Conservation (phyloP, 306 rosid species). For the Castanospermum australe region DNA sequence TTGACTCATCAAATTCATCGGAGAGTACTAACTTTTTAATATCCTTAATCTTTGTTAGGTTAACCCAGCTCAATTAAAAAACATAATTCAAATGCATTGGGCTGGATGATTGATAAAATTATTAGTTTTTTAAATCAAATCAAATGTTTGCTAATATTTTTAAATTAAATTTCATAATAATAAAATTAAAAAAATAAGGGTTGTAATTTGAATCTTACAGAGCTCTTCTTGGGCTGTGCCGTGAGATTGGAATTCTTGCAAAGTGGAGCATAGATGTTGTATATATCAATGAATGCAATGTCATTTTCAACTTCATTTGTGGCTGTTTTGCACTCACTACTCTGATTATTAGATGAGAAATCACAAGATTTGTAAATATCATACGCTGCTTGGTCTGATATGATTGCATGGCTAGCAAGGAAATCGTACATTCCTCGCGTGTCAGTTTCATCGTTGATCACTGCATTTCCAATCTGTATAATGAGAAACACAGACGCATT, state of each 20-base stretch:
- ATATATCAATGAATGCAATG: slow-evolving; percentile 38
- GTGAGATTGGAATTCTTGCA: slow-evolving; percentile 56
- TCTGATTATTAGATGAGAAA: slow-evolving; percentile 30
- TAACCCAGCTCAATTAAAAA: too few relatives aligned
- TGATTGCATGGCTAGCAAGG: slow-evolving; percentile 44
- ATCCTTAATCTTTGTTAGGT: too few relatives aligned
- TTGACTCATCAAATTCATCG: too few relatives aligned
- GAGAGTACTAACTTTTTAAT: too few relatives aligned
- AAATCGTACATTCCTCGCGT: slow-evolving; percentile 27
- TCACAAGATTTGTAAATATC: slow-evolving; percentile 8
- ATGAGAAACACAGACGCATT: neutral
- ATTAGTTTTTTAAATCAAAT: too few relatives aligned
- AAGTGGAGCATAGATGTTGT: slow-evolving; percentile 45
- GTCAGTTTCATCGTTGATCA: slow-evolving; percentile 43
- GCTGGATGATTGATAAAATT: too few relatives aligned
- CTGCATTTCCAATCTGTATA: slow-evolving; percentile 52
- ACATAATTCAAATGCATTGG: too few relatives aligned
- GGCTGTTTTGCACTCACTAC: slow-evolving; percentile 31
- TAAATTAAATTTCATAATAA: neutral
- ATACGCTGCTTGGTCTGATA: slow-evolving; percentile 41
- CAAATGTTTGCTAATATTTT: too few relatives aligned
- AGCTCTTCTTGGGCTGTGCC: slow-evolving; percentile 39
- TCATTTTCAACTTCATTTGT: neutral
- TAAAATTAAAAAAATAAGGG: neutral
- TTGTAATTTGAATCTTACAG: slow-evolving; percentile 47